Evolutionary conservation across 768 basidiomycete genomes (phyloP).

Genomic region (Podaxis sp.): DNA sequence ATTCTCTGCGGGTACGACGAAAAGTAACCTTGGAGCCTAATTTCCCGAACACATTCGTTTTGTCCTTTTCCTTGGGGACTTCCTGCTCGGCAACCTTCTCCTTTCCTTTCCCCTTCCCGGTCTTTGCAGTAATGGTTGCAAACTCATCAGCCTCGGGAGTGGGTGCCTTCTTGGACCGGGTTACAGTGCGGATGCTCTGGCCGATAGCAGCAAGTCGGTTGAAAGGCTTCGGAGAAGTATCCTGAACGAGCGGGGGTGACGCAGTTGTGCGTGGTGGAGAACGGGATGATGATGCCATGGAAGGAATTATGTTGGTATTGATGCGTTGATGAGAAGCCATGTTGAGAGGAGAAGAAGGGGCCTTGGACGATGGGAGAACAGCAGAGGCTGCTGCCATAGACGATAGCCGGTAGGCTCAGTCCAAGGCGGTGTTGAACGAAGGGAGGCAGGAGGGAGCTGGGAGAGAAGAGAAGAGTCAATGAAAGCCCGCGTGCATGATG

Average conservation of each 20-base stretch:
- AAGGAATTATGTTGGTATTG: constrained; percentile 28
- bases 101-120: constrained; percentile 42
- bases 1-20: constrained; percentile 16
- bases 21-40: constrained; percentile 21
- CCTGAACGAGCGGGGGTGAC: constrained; percentile 25
- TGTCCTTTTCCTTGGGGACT: constrained; percentile 26
- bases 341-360: constrained; percentile 36
- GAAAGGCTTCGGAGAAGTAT: constrained; percentile 48
- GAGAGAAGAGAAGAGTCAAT: background rate
- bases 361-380: constrained; percentile 32
- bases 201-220: constrained; percentile 64
- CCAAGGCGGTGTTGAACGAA: background rate
- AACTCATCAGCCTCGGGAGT: constrained; percentile 35
- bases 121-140: constrained; percentile 34
- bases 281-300: constrained; percentile 38
- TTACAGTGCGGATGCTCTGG: constrained; percentile 61
- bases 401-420: background rate
- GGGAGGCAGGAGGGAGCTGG: background rate
- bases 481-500: background rate
- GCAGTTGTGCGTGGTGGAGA: constrained; percentile 32
- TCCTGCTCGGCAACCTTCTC: constrained; percentile 22
- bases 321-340: constrained; percentile 40
- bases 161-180: constrained; percentile 47
- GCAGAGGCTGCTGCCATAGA: constrained; percentile 26
- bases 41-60: constrained; percentile 19